These are phyloP conservation scores for Globisporangium splendens DNA, from an alignment of 352 stramenopile genomes.

Conservation along the genomic window DNA sequence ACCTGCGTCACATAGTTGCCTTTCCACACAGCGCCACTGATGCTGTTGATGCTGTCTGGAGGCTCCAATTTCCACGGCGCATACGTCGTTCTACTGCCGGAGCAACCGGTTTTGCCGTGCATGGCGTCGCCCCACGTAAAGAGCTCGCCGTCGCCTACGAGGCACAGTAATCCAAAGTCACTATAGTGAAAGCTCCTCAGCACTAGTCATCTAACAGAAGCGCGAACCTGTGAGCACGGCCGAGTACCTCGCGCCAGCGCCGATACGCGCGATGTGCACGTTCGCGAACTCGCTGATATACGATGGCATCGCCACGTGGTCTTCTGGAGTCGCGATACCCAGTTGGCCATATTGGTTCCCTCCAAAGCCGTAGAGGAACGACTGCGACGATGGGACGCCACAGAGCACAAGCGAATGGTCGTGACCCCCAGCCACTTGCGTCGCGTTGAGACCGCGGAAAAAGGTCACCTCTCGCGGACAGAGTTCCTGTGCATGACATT, in stretches of 20 bases:
- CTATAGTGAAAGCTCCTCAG: background rate
- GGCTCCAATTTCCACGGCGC: constrained; percentile 51
- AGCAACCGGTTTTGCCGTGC: constrained; percentile 41
- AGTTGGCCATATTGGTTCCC: constrained; percentile 65
- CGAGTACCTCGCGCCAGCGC: constrained; percentile 53
- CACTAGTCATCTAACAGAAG: background rate
- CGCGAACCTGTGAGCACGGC: constrained; percentile 37
- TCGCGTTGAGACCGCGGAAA: constrained; percentile 54
- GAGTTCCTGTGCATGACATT: constrained; percentile 19
- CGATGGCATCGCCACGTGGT: constrained; percentile 54
- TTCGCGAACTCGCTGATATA: constrained; percentile 48
- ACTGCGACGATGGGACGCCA: constrained; percentile 20
- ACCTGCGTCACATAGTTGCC: constrained; percentile 53
- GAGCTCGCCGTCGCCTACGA: constrained; percentile 49
- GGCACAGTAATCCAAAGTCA: background rate
- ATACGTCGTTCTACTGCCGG: constrained; percentile 45
- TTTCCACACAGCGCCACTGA: background rate
- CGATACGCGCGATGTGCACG: constrained; percentile 34
- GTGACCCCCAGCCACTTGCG: constrained; percentile 38
- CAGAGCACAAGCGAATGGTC: constrained; percentile 74
- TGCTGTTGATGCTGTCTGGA: constrained; percentile 3
- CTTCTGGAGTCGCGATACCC: constrained; percentile 32
- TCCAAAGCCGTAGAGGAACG: constrained; percentile 70
- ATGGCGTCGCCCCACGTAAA: constrained; percentile 66
- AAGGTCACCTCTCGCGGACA: constrained; percentile 44